Conservation (phyloP, 371 early-diverging fungal species). For the Cokeromyces recurvatus region DNA sequence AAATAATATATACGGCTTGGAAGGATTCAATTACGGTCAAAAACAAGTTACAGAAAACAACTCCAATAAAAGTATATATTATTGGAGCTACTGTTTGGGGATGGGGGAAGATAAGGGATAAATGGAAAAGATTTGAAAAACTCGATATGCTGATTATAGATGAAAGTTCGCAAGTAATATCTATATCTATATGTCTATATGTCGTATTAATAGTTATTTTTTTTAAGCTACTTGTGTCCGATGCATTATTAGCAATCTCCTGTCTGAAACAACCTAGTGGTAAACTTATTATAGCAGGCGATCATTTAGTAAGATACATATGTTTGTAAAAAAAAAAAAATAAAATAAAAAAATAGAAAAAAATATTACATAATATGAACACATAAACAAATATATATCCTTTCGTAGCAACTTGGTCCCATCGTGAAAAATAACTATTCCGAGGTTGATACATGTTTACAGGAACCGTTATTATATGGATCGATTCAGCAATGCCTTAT, state of each 20-base stretch:
- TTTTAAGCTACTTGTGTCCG: conserved; percentile 41
- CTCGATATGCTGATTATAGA: conserved; percentile 51
- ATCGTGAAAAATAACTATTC: conserved; percentile 48
- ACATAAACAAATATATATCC: not conserved
- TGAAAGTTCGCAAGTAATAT: conserved; percentile 50
- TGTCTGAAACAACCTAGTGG: conserved; percentile 34
- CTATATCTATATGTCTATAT: too few species aligned
- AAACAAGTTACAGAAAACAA: not conserved
- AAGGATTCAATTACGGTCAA: not conserved
- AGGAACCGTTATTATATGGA: conserved; percentile 45
- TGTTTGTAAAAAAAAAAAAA: not conserved
- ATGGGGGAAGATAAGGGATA: conserved; percentile 36
- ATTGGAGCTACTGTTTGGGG: conserved; percentile 57
- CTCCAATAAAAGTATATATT: conserved; percentile 20
- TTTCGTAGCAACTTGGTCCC: conserved; percentile 49
- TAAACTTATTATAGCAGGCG: conserved; percentile 52
- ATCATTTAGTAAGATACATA: conserved; percentile 39
- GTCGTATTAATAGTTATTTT: not conserved
- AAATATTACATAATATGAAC: too few species aligned
- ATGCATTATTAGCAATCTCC: conserved; percentile 45
- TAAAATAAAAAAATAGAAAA: too few species aligned
- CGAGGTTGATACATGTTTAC: conserved; percentile 4
- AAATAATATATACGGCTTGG: too few species aligned
- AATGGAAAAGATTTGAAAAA: conserved; percentile 22
- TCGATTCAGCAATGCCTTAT: conserved; percentile 57